Base-by-base conservation (phyloP, 805 yeast genomes). In the Pichia rugopelliculosa region DNA sequence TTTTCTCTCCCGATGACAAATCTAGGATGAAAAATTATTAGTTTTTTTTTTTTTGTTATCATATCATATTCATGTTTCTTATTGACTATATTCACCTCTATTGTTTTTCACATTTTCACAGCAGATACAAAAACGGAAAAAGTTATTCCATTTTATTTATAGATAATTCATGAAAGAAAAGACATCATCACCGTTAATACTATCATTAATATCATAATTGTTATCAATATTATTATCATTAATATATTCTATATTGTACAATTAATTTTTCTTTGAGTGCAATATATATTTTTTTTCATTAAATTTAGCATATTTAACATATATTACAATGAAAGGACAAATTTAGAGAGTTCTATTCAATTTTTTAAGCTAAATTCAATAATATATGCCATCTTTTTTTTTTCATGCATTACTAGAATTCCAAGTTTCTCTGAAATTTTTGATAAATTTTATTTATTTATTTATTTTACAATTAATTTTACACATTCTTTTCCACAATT, bases 11-110 rank as follows among this genome's bases (percentile, higher is more conserved):
- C 45, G 41, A 42, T 42, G 21, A 46, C 42, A 36, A 36, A 34
- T 23, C 15, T 23, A 45, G 44, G 44, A 33, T 39, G 46, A 37
- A 44, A 36, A 37, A 24, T 22, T 24, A 43, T 18, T 41, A 22
- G 20, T 43, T 26, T 21, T 25, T 36, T 22, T 13, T 37, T 30
- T 24, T 20, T 34, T 20, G n/a, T 27, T 39, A 36, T 17, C 23
- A 24, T 40, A 40, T 44, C 27, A 23, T 20, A 21, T 42, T 25
- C 36, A 36, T 34, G 20, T 24, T 23, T 17, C 3, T 27, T 13
- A 33, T 30, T n/a, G 10, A 22, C 8, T 22, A 30, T 30, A n/a
- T 30, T 30, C 18, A 24, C 25, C 9, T 15, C 34, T 24, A 24
- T 27, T 36, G 7, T 27, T 46, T 42, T 38, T 24, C 41, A n/a